phyloP scores from a whole-genome alignment of 78 protist genomes.

The Tieghemostelium lacteum region DNA sequence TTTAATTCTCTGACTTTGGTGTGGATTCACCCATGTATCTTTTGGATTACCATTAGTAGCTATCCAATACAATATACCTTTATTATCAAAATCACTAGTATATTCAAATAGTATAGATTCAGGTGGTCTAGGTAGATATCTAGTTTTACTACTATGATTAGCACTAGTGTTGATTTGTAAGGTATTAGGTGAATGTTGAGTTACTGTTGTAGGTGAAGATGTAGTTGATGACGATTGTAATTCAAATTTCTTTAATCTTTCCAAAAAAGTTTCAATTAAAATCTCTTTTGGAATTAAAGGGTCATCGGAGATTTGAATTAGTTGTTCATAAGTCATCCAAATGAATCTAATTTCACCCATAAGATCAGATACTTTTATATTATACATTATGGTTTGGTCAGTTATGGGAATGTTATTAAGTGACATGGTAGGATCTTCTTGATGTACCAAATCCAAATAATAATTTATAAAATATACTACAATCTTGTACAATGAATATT shows the following conservation, averaged over 20 bases:
- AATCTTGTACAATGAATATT: slow-evolving; percentile 3
- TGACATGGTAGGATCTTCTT: neutral
- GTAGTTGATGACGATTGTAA: neutral
- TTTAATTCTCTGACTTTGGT: slow-evolving; percentile 14
- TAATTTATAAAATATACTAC: no score
- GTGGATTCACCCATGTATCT: slow-evolving; percentile 65
- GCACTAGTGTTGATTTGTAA: neutral
- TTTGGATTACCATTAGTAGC: slow-evolving; percentile 49
- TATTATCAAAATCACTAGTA: slow-evolving; percentile 71
- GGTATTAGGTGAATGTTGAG: neutral
- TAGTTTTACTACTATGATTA: neutral
- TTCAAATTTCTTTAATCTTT: slow-evolving; percentile 67
- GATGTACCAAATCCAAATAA: neutral
- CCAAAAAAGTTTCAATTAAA: slow-evolving; percentile 78
- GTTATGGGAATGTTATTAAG: neutral
- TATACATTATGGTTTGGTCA: neutral
- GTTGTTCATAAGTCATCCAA: slow-evolving; percentile 56
- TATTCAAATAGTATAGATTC: slow-evolving; percentile 73
- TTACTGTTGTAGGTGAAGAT: slow-evolving; percentile 1
- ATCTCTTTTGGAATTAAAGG: slow-evolving; percentile 72
- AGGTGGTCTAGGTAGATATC: slow-evolving; percentile 64
- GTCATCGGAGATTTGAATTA: slow-evolving; percentile 15
- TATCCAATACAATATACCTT: slow-evolving; percentile 73
- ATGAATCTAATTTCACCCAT: slow-evolving; percentile 64
- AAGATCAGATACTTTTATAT: slow-evolving; percentile 41